Evolutionary conservation across 352 stramenopile species (phyloP), one percentile per base, ranked within the genome.

Genomic region (Aphanomyces cochlioides): DNA sequence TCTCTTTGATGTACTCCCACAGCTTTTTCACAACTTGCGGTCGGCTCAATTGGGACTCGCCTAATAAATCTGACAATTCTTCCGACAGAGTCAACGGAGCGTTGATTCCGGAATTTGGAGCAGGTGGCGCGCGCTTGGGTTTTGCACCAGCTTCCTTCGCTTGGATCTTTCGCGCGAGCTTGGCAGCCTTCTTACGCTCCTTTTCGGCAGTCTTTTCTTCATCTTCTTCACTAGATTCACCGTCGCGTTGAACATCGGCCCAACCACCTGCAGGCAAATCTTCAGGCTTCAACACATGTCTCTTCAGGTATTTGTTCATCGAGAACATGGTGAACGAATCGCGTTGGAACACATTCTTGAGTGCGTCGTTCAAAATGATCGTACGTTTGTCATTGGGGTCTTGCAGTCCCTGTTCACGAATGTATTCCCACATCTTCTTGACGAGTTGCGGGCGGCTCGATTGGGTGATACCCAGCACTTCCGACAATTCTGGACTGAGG

Each of bases 361-460:
- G 84, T 67, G 74, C 89, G 57, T 92, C 82, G 74, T 98, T 93
- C 58, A 97, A 75, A 17, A 98, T 69, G 71, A 99, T 98, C 67
- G 90, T 87, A 17, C 91, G 88, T 77, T 97, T 97, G 73, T 99
- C 89, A 13, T 85, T 74, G 34, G 96, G 96, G 81, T 98, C 93
- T 78, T 99, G 96, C 53, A 99, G 78, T 28, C 97, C 77, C 69
- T 99, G 84, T 50, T 95, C 89, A 59, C 93, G 89, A 66, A 99
- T 98, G 75, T 99, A 98, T 64, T 96, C 87, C 96, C 96, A 99
- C 17, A 99, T 73, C 40, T 82, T 76, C 73, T 98, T 98, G 37
- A 98, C 92, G 56, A 98, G 92, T 71, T 98, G 83, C 10, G 93
- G 92, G 5, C 95, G 83, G 40, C 92, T 84, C 76, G 96, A 90